Base-by-base conservation (phyloP, 2,329 filamentous ascomycete genomes). In the Phialocephala subalpina region DNA sequence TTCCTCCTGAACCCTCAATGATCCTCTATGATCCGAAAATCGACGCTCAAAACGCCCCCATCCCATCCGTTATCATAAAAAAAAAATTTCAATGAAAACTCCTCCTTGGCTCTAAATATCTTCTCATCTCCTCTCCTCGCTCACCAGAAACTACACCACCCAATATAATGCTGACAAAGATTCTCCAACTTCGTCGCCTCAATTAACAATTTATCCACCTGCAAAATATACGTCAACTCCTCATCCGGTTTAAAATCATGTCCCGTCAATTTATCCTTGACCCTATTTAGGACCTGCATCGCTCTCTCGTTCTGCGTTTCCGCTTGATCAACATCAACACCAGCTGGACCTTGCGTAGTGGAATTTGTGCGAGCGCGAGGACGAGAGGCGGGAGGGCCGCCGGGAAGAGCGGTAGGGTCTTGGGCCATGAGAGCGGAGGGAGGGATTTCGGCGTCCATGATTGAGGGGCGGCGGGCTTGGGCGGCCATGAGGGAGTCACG, bases 61-160 rank as follows among this genome's bases (percentile, higher is more conserved):
- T 27, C 27, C 22, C 25, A 29, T 18, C 25, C 25, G 29, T 53
- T 14, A n/a, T 11, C 12, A 16, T 53, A 25, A 29, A 18, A 27
- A 49, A 6, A 12, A 49, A 42, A 33, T 5, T 33, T 42, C 12
- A 14, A 42, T 22, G 14, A 53, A 29, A 57, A 56, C 2, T 35
- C 29, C 53, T n/a, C 53, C 3, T 12, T 16, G 9, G 25, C 49
- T 22, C 25, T 35, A 33, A 14, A 6, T 29, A 3, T 18, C 36
- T 12, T 12, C 36, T 12, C 11, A 12, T 20, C 42, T 3, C 20
- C 42, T 42, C 22, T 14, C 2, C 36, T 45, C 56, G 33, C 33
- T 66, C 64, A 98, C 95, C 95, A 98, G 85, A 97, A 98, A 80
- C 93, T 97, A 81, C 95, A 98, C 95, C 95, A 98, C 70, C 96